Evolutionary conservation across 2,329 filamentous ascomycete genomes (phyloP).

Genomic region (Alternaria brassicicola): DNA sequence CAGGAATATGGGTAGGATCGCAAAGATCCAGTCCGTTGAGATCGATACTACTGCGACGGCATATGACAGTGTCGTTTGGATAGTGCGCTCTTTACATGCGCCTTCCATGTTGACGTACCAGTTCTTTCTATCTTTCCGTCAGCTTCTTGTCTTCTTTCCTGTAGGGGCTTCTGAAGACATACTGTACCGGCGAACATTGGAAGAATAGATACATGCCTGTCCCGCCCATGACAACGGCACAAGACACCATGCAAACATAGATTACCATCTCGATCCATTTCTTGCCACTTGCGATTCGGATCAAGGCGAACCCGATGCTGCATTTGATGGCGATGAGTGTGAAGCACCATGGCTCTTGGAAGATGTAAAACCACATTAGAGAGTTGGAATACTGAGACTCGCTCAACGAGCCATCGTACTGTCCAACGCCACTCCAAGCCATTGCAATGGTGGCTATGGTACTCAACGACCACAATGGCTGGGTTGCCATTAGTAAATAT

Average conservation of each 20-base stretch:
- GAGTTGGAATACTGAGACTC: conserved; percentile 6
- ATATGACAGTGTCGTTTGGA: conserved; percentile 9
- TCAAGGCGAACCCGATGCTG: conserved; percentile 11
- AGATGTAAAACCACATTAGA: conserved; percentile 9
- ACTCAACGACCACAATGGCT: conserved; percentile 9
- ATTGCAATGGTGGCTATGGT: conserved; percentile 9
- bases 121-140: conserved; percentile 1
- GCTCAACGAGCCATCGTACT: conserved; percentile 3
- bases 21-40: conserved; percentile 12
- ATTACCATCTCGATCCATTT: conserved; percentile 14
- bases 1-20: conserved; percentile 8
- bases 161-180: neutral
- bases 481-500: neutral
- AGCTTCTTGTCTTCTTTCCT: neutral
- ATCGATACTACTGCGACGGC: conserved; percentile 11
- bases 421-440: conserved; percentile 11
- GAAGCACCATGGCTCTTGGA: conserved; percentile 15
- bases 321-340: conserved; percentile 12
- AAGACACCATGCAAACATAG: conserved; percentile 3
- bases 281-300: conserved; percentile 10
- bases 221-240: conserved; percentile 9
- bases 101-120: neutral
- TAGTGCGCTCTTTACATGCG: conserved; percentile 1
- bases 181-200: conserved; percentile 10
- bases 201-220: conserved; percentile 12